Percentiles rank a stretch among this genome's conserved stretches.
Conservation (phyloP, 2,329 filamentous ascomycete species). For the Penicillium sclerotigenum region DNA sequence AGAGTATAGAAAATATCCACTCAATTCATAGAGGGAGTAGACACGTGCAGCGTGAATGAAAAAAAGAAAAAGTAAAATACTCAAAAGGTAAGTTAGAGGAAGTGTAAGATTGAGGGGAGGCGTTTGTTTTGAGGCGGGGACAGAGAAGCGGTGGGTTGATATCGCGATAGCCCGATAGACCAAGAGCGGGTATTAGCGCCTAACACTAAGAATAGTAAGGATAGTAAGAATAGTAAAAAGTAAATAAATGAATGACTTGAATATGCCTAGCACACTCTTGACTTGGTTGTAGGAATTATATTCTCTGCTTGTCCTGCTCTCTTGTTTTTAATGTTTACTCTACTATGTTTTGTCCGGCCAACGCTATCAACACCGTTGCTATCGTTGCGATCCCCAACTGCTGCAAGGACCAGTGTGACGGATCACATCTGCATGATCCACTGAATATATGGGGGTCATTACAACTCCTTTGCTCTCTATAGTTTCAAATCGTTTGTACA, state of each 20-base stretch:
- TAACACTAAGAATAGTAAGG: conserved; percentile 8
- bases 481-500: background rate
- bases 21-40: conserved; percentile 5
- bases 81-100: conserved; percentile 1
- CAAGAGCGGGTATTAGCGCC: conserved; percentile 19
- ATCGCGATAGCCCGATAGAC: conserved; percentile 23
- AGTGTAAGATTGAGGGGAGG: conserved; percentile 7
- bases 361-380: conserved; percentile 9
- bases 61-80: conserved; percentile 6
- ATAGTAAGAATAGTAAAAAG: background rate
- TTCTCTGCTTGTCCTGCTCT: background rate
- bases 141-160: conserved; percentile 13
- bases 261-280: background rate
- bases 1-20: conserved; percentile 1
- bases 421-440: conserved; percentile 7
- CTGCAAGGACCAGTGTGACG: conserved; percentile 10
- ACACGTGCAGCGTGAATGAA: conserved; percentile 6
- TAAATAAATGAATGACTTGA: background rate
- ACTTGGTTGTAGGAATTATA: background rate
- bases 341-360: conserved; percentile 18
- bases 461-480: background rate
- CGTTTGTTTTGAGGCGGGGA: conserved; percentile 26
- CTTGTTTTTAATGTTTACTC: conserved; percentile 7
- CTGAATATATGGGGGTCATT: background rate
- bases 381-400: conserved; percentile 13